Conservation (phyloP, 352 stramenopile species). For the Phytophthora citrophthora region DNA sequence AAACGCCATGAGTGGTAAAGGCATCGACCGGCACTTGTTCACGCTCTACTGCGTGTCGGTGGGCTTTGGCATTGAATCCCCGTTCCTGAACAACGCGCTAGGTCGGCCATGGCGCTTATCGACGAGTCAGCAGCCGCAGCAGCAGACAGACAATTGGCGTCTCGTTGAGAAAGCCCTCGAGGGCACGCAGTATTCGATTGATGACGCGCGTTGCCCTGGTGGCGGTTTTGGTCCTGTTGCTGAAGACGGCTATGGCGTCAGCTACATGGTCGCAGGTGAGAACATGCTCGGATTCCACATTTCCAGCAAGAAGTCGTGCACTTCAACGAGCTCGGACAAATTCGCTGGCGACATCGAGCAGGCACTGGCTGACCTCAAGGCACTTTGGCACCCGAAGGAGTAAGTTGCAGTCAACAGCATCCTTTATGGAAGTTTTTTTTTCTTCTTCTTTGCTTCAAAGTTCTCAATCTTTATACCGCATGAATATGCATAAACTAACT, state of each 20-base stretch:
- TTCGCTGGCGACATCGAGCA: conserved; percentile 80
- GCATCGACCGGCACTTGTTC: conserved; percentile 96
- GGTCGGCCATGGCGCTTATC: conserved; percentile 87
- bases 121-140: conserved; percentile 91
- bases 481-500: too few relatives aligned
- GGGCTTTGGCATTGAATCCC: conserved; percentile 85
- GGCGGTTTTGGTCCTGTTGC: conserved; percentile 91
- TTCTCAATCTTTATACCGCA: too few relatives aligned
- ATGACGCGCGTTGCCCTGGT: conserved; percentile 75
- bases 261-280: conserved; percentile 92
- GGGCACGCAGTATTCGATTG: conserved; percentile 56
- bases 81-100: conserved; percentile 90
- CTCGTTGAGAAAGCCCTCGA: conserved; percentile 70
- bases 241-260: conserved; percentile 91
- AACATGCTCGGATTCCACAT: conserved; percentile 93
- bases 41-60: conserved; percentile 93
- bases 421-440: too few relatives aligned
- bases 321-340: conserved; percentile 76
- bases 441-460: too few relatives aligned
- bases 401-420: conserved; percentile 13
- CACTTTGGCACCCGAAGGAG: conserved; percentile 55
- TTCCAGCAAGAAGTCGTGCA: conserved; percentile 85
- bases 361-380: conserved; percentile 85
- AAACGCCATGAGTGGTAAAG: conserved; percentile 89
- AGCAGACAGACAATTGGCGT: conserved; percentile 88